Conservation (phyloP, 2,329 filamentous ascomycete species). For the Dactylonectria macrodidyma region DNA sequence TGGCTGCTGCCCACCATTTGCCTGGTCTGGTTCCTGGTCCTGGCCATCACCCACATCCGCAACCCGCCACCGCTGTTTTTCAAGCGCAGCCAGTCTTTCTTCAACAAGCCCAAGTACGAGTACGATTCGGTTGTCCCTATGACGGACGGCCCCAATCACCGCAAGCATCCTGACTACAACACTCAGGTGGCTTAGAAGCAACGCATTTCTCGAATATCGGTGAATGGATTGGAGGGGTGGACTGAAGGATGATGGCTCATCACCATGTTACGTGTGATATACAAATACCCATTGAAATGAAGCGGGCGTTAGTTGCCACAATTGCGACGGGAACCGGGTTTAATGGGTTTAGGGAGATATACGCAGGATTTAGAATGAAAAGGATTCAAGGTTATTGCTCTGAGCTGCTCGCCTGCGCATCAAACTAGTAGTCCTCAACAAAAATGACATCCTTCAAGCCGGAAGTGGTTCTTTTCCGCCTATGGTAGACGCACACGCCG, state of each 20-base stretch:
- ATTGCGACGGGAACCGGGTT: background rate
- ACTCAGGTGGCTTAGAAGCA: background rate
- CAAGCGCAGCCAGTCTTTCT: conserved; percentile 34
- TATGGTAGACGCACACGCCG: conserved; percentile 67
- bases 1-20: conserved; percentile 54
- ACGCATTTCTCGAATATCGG: background rate
- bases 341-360: conserved; percentile 1
- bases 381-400: background rate
- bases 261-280: background rate
- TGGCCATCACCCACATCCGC: conserved; percentile 54
- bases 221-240: background rate
- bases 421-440: background rate
- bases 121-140: conserved; percentile 34
- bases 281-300: conserved; percentile 10
- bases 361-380: background rate
- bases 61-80: conserved; percentile 44
- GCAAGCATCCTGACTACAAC: conserved; percentile 10
- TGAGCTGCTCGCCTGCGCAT: background rate
- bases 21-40: conserved; percentile 52
- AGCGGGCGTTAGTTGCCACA: conserved; percentile 12
- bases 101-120: conserved; percentile 26
- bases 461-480: conserved; percentile 50
- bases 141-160: conserved; percentile 17
- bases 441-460: conserved; percentile 8
- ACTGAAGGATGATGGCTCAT: background rate